Conservation (phyloP, 345 rosid species). For the Camelina sativa region DNA sequence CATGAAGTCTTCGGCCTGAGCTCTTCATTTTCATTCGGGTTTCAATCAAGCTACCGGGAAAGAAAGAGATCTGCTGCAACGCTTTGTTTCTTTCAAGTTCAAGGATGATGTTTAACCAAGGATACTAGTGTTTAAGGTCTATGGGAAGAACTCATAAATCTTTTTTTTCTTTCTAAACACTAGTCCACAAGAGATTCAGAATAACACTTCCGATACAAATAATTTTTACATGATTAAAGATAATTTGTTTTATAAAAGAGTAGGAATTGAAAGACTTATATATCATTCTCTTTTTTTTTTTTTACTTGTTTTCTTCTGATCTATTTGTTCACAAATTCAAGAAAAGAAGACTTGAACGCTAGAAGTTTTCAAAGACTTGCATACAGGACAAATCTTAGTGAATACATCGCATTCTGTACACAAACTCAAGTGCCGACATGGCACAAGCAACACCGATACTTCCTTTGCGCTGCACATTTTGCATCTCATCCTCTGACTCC, state of each 20-base stretch:
- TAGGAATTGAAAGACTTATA: neutral
- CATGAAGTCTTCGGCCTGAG: too few species aligned
- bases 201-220: neutral
- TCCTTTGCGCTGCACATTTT: conserved; percentile 58
- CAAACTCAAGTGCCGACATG: conserved; percentile 73
- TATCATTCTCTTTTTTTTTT: neutral
- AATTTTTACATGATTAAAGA: neutral
- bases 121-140: too few species aligned
- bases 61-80: too few species aligned
- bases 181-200: neutral
- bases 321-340: conserved; percentile 27
- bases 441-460: conserved; percentile 61
- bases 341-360: conserved; percentile 60
- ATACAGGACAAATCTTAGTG: conserved; percentile 59
- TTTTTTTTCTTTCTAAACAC: too few species aligned
- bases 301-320: neutral
- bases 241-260: neutral
- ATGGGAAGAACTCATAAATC: too few species aligned
- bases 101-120: neutral
- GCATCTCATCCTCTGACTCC: conserved; percentile 51
- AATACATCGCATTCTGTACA: conserved; percentile 69
- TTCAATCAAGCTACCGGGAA: too few species aligned
- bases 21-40: too few species aligned
- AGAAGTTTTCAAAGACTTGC: conserved; percentile 60
- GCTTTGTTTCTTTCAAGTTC: too few species aligned